Evolutionary conservation across 2,329 filamentous ascomycete genomes (phyloP).

Genomic region (Colletotrichum tanaceti): DNA sequence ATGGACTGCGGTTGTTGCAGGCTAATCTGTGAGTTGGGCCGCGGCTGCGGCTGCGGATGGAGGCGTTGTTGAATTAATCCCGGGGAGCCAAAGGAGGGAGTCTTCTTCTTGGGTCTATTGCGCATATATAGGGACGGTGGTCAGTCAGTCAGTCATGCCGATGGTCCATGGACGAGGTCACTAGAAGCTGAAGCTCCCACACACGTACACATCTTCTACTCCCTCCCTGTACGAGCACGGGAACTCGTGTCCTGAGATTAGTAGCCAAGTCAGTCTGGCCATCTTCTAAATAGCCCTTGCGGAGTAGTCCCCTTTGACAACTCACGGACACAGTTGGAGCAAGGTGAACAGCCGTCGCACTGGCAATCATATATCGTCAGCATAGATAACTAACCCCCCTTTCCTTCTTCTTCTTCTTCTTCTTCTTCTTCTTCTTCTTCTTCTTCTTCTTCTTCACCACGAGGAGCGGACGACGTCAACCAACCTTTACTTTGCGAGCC

Average conservation of each 20-base stretch:
- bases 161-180: neutral
- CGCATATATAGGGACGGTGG: too few relatives aligned
- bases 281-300: too few relatives aligned
- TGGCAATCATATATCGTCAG: constrained; percentile 3
- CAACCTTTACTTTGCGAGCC: constrained; percentile 39
- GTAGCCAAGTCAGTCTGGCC: neutral
- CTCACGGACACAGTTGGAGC: constrained; percentile 39
- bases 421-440: too few relatives aligned
- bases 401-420: too few relatives aligned
- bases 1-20: neutral
- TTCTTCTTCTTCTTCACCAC: too few relatives aligned
- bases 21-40: neutral
- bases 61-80: constrained; percentile 25
- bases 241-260: constrained; percentile 27
- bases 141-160: neutral
- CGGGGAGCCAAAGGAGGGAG: constrained; percentile 2
- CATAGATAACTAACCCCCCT: neutral
- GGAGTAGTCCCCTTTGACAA: too few relatives aligned
- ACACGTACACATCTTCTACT: constrained; percentile 21
- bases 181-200: too few relatives aligned
- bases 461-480: neutral
- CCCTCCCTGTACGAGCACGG: constrained; percentile 33
- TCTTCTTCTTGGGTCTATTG: constrained; percentile 1
- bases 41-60: neutral
- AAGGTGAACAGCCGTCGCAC: constrained; percentile 38